Conservation (phyloP, 2,329 filamentous ascomycete species). For the Canariomyces notabilis region DNA sequence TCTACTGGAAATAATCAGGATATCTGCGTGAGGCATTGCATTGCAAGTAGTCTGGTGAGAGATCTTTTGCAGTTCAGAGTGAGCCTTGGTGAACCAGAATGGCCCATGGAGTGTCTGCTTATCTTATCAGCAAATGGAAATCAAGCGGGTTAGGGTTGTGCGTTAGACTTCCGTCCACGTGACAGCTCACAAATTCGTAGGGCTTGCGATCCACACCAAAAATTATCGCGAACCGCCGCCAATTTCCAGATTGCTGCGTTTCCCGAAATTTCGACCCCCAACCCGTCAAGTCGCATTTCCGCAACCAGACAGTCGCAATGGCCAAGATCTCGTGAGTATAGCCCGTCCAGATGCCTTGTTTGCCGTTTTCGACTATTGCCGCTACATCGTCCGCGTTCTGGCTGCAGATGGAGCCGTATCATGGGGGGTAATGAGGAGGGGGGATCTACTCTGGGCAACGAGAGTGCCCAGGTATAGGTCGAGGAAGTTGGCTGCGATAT, state of each 20-base stretch:
- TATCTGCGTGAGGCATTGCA: no score
- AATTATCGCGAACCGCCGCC: conserved; percentile 26
- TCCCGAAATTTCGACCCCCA: conserved; percentile 27
- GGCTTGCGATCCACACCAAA: conserved; percentile 29
- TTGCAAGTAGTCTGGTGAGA: no score
- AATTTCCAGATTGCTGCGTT: conserved; percentile 24
- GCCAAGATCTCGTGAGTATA: conserved; percentile 58
- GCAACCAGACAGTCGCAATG: conserved; percentile 49
- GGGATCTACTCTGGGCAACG: no score
- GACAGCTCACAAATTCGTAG: conserved; percentile 25
- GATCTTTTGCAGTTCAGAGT: no score
- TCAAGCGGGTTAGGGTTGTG: conserved; percentile 14
- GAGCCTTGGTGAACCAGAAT: no score
- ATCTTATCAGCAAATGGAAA: background rate
- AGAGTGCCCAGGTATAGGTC: no score
- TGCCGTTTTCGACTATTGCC: conserved; percentile 17
- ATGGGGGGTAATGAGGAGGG: no score
- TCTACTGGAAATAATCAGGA: no score
- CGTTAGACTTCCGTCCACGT: conserved; percentile 17
- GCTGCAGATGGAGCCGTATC: conserved; percentile 5
- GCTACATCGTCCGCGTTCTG: conserved; percentile 6
- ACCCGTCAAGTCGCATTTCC: conserved; percentile 28
- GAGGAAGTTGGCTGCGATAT: no score
- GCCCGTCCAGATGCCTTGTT: conserved; percentile 15
- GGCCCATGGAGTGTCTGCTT: no score